A percentile compares a stretch with the other conserved stretches of the same genome.
phyloP scores from a whole-genome alignment of 345 rosid species.

The Streptanthus diversifolius region DNA sequence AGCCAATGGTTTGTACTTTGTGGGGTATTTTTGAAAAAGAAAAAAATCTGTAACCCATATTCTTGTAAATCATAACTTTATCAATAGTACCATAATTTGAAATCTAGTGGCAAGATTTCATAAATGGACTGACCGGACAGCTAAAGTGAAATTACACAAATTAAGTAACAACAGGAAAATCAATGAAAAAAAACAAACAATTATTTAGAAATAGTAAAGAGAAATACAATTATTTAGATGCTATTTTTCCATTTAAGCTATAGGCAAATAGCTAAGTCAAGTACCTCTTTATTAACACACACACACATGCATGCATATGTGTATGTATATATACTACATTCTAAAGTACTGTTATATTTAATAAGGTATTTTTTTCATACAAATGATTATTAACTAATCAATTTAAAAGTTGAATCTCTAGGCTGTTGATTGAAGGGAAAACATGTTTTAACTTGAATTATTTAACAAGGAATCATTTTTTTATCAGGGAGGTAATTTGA shows the following conservation, averaged over 20 bases:
- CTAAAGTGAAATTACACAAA: constrained; percentile 39
- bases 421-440: constrained; percentile 18
- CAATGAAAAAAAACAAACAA: constrained; percentile 4
- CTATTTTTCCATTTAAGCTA: constrained; percentile 35
- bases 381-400: not conserved
- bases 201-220: constrained; percentile 21
- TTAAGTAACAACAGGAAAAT: constrained; percentile 31
- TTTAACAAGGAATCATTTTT: constrained; percentile 19
- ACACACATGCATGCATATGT: not conserved
- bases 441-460: not conserved
- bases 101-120: constrained; percentile 35
- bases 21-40: constrained; percentile 14
- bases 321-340: not conserved
- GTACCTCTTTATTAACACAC: constrained; percentile 17
- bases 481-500: constrained; percentile 13
- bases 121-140: constrained; percentile 36
- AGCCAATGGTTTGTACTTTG: constrained; percentile 30
- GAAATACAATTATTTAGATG: constrained; percentile 31
- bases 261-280: constrained; percentile 36
- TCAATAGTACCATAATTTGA: constrained; percentile 35
- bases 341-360: not conserved
- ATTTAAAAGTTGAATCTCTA: constrained; percentile 11
- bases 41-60: constrained; percentile 24
- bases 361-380: not conserved
- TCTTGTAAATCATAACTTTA: constrained; percentile 31